Conservation (phyloP, 257 asterid genomes). For the Solanum pimpinellifolium region DNA sequence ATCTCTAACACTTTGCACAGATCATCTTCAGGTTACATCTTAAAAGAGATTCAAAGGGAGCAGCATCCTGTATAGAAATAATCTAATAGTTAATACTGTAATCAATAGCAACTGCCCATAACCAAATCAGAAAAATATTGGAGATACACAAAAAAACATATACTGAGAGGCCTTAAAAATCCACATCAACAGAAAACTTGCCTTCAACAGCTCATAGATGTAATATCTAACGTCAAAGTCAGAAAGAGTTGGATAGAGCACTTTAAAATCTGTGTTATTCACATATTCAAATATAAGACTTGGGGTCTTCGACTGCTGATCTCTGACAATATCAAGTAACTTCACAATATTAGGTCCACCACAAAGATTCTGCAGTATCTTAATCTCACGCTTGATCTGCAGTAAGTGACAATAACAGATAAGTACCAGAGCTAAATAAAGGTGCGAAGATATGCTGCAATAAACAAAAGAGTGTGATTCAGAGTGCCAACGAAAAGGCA, state of each 20-base stretch:
- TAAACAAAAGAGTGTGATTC: not conserved
- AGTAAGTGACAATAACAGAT: not conserved
- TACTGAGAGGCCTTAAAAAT: not conserved
- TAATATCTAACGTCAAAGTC: conserved; percentile 5
- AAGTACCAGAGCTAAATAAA: not conserved
- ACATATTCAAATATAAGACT: conserved; percentile 5
- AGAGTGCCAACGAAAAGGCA: not conserved
- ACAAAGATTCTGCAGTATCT: conserved; percentile 6
- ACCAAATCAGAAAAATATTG: not conserved
- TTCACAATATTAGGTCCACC: conserved; percentile 8
- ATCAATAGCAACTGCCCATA: not conserved
- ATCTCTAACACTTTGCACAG: not conserved
- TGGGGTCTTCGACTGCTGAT: conserved; percentile 9
- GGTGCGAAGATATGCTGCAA: not conserved
- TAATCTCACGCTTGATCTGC: conserved; percentile 8
- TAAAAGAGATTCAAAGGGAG: not conserved
- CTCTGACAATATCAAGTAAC: conserved; percentile 5
- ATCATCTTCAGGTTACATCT: not conserved
- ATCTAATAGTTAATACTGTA: not conserved
- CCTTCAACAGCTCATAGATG: conserved; percentile 6
- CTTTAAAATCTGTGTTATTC: conserved; percentile 11
- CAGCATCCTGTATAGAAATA: not conserved
- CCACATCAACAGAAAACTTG: not conserved
- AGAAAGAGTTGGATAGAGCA: conserved; percentile 3
- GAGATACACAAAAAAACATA: not conserved